Percentiles rank a stretch among this genome's conserved stretches.
Evolutionary conservation across 306 rosid genomes (phyloP).

Genomic region (Vachellia pachyceras): DNA sequence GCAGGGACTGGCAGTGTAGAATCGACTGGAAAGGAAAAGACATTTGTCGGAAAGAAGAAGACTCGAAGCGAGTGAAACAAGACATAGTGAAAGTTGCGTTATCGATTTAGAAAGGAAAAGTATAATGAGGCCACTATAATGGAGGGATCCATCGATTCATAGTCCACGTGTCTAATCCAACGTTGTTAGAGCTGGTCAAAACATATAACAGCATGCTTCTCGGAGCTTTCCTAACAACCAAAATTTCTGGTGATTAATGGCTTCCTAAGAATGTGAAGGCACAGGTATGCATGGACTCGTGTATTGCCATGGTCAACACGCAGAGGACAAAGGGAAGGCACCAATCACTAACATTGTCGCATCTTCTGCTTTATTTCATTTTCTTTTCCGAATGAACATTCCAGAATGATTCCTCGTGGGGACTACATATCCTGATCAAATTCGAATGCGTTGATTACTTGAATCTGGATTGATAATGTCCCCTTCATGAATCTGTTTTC

Average conservation of each 20-base stretch:
- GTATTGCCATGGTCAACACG: neutral
- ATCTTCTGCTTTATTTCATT: neutral
- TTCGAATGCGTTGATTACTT: constrained; percentile 40
- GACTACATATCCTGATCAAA: constrained; percentile 52
- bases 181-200: constrained; percentile 46
- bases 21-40: neutral
- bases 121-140: neutral
- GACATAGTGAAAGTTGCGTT: neutral
- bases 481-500: constrained; percentile 34
- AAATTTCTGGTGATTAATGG: constrained; percentile 30
- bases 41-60: neutral
- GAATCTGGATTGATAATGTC: constrained; percentile 49
- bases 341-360: neutral
- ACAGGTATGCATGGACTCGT: constrained; percentile 11
- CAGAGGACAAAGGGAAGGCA: neutral
- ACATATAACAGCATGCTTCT: constrained; percentile 42
- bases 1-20: neutral
- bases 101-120: constrained; percentile 22
- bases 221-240: constrained; percentile 24
- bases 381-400: neutral
- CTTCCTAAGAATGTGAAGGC: constrained; percentile 49
- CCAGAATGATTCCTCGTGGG: constrained; percentile 44
- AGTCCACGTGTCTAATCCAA: constrained; percentile 28
- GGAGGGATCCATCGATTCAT: constrained; percentile 21
- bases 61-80: neutral